Evolutionary conservation across 495 filamentous ascomycete species (phyloP).

Genomic region (Rhypophila decipiens): DNA sequence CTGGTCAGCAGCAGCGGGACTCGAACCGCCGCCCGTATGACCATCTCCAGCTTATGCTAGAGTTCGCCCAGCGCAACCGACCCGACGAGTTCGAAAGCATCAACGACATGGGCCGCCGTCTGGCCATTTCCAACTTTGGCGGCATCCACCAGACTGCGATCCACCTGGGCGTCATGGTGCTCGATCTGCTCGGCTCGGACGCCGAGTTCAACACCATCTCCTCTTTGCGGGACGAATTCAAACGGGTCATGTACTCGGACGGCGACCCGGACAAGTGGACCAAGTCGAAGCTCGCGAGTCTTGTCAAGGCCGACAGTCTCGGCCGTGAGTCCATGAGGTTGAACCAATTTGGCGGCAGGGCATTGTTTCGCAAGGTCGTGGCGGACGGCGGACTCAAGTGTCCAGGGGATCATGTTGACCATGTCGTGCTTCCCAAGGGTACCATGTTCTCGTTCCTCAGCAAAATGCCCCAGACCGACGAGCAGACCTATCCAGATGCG

Average conservation of each 20-base stretch:
- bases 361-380: conserved; percentile 27
- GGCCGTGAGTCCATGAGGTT: conserved; percentile 35
- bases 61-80: conserved; percentile 25
- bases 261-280: conserved; percentile 19
- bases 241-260: conserved; percentile 5
- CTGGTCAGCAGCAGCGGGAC: no score
- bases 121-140: conserved; percentile 22
- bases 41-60: conserved; percentile 33
- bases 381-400: conserved; percentile 10
- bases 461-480: neutral
- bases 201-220: conserved; percentile 30
- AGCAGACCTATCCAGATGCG: neutral
- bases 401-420: no score
- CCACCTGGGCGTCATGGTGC: conserved; percentile 15
- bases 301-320: conserved; percentile 32
- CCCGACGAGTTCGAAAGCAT: conserved; percentile 25
- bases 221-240: conserved; percentile 26
- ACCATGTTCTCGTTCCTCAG: neutral
- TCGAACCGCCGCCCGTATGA: no score
- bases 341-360: conserved; percentile 28
- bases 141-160: conserved; percentile 23
- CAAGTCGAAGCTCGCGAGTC: conserved; percentile 23
- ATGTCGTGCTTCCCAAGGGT: neutral
- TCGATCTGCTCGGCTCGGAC: conserved; percentile 25
- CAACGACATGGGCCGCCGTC: conserved; percentile 22